phyloP scores from a whole-genome alignment of 805 yeast species.

The Myxozyma mucilagina region DNA sequence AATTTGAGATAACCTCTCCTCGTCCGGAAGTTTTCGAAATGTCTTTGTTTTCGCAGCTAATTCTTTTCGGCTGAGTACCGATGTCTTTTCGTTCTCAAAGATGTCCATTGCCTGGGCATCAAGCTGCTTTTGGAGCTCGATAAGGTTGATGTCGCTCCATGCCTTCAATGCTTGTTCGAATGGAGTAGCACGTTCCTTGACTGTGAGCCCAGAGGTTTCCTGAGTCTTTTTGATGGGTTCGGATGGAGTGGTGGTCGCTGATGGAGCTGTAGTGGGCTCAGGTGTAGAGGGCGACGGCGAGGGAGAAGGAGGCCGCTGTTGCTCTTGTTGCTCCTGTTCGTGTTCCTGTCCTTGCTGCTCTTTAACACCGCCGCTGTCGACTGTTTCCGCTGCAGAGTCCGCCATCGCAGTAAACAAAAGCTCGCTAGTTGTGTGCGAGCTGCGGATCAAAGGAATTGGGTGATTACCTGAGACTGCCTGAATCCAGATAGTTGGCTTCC shows the following conservation, averaged over 20 bases:
- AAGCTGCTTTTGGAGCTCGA: constrained; percentile 66
- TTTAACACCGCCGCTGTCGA: too few relatives aligned
- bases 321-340: not conserved
- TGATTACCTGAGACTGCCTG: not conserved
- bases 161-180: constrained; percentile 34
- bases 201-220: not conserved
- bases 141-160: constrained; percentile 58
- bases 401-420: not conserved
- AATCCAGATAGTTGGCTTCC: not conserved
- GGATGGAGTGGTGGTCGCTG: not conserved
- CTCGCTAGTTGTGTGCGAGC: not conserved
- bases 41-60: constrained; percentile 83
- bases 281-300: constrained; percentile 5
- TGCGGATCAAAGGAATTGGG: not conserved
- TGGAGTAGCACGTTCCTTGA: constrained; percentile 27
- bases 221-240: not conserved
- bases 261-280: constrained; percentile 9
- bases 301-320: not conserved
- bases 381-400: not conserved
- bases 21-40: constrained; percentile 70
- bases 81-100: constrained; percentile 65
- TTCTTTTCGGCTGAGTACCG: constrained; percentile 69
- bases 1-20: constrained; percentile 63
- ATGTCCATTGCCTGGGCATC: constrained; percentile 75
- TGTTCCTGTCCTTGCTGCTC: not conserved